phyloP scores from a whole-genome alignment of 305 asterid species.

The Petunia hybrid region DNA sequence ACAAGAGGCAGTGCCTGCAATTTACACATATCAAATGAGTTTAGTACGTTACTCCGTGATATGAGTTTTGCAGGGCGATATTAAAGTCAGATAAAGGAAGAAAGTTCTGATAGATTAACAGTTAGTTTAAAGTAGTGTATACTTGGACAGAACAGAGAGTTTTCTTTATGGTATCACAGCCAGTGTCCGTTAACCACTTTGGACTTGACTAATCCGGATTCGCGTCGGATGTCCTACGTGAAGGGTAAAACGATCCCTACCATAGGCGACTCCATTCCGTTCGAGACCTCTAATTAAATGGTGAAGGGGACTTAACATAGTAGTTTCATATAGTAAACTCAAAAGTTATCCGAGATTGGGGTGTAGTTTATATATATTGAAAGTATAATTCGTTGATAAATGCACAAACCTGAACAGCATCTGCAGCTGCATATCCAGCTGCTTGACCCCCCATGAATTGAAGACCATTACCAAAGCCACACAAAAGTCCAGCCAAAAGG shows the following conservation, averaged over 20 bases:
- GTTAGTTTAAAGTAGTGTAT: no score
- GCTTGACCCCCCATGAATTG: conserved; percentile 75
- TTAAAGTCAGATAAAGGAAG: neutral
- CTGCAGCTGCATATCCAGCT: conserved; percentile 79
- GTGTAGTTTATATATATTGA: neutral
- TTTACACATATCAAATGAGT: conserved; percentile 12
- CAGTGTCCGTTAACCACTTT: no score
- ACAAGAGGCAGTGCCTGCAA: conserved; percentile 67
- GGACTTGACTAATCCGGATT: no score
- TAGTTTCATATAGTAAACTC: neutral
- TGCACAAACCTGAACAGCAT: conserved; percentile 62
- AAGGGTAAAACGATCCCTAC: no score
- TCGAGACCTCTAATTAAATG: no score
- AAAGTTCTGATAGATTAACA: neutral
- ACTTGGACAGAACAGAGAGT: no score
- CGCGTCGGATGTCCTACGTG: no score
- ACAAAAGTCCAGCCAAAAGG: conserved; percentile 58
- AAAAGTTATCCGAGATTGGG: neutral
- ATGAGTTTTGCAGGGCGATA: neutral
- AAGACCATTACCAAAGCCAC: conserved; percentile 71
- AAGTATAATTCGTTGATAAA: neutral
- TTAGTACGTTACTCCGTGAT: neutral
- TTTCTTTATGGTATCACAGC: no score
- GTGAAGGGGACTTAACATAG: no score
- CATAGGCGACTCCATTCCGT: no score